phyloP scores from a whole-genome alignment of 257 asterid species.

The Leptodermis oblonga region DNA sequence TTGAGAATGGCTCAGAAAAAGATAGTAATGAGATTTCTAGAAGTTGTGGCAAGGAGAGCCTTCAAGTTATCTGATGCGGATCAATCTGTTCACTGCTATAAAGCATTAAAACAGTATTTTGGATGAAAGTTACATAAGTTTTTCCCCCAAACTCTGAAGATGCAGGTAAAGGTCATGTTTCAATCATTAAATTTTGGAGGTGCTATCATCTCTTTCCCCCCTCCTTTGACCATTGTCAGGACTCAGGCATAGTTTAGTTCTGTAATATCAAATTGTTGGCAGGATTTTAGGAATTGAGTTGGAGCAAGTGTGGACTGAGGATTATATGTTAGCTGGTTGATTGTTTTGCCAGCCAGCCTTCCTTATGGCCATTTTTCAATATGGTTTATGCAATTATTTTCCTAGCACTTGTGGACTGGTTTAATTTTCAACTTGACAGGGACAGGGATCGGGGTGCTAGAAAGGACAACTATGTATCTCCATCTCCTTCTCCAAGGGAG shows the following conservation, averaged over 20 bases:
- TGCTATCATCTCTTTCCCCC: constrained; percentile 13
- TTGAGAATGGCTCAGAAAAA: constrained; percentile 58
- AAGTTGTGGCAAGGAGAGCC: constrained; percentile 54
- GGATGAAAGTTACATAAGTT: constrained; percentile 58
- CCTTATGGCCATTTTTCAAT: constrained; percentile 11
- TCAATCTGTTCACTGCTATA: constrained; percentile 61
- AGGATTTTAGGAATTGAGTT: constrained; percentile 8
- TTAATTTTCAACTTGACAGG: constrained; percentile 25
- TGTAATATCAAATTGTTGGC: neutral
- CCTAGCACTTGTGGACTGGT: constrained; percentile 1
- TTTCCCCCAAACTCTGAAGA: constrained; percentile 51
- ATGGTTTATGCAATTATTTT: constrained; percentile 3
- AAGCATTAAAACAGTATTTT: constrained; percentile 57
- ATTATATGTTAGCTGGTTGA: constrained; percentile 1
- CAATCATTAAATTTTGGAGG: constrained; percentile 36
- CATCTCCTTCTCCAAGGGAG: constrained; percentile 59
- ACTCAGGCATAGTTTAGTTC: constrained; percentile 11
- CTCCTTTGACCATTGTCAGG: constrained; percentile 1
- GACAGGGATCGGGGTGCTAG: constrained; percentile 42
- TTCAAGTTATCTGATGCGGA: constrained; percentile 63
- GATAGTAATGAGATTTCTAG: constrained; percentile 35
- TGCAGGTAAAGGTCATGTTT: constrained; percentile 84
- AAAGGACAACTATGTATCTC: constrained; percentile 36
- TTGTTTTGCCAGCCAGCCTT: neutral
- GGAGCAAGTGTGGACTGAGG: neutral